Evolutionary conservation across 345 rosid species (phyloP), one percentile per base, ranked within the genome.

Genomic region (Citrus glauca): DNA sequence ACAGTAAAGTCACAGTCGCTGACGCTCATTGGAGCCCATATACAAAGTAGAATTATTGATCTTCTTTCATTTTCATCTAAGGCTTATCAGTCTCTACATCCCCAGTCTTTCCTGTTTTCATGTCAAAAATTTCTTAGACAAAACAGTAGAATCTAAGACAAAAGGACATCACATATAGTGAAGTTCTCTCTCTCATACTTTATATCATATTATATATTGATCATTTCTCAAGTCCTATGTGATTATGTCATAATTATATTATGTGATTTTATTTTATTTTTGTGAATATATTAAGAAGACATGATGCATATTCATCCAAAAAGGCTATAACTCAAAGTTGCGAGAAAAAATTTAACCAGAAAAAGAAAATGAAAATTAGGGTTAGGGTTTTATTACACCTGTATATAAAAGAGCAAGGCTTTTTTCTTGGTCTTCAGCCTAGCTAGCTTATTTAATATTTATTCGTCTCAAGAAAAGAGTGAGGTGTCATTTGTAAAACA

Each of bases 341-440:
- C 16, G 17, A 4, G 22, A 38, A 59, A 42, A 53, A 17, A 63
- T 35, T 6, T 45, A 63, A 17, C 27, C 8, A 72, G 45, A 40
- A 69, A 35, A 35, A 22, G 78, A 63, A 57, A 64, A 11, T 14
- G 24, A 60, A 69, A 50, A 40, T 22, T 83, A 86, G 86, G 80
- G 81, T 83, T 81, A 83, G 80, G 81, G 84, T 76, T 85, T 78
- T 56, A 73, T 71, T 62, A 62, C 57, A 64, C 40, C 35, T 22
- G 25, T 68, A 30, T 24, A 37, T n/a, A 61, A 8, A 55, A 27
- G 50, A 45, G 50, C 50, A 71, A 61, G 20, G 22, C 56, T 53
- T 53, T 17, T 53, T 53, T 5, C 22, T 53, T 53, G 20, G 22
- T 17, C 57, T 16, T 17, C 57, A 16, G 57, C 57, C 16, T 45